Evolutionary conservation across 2,329 filamentous ascomycete genomes (phyloP).

Genomic region (Periglandula ipomoeae): DNA sequence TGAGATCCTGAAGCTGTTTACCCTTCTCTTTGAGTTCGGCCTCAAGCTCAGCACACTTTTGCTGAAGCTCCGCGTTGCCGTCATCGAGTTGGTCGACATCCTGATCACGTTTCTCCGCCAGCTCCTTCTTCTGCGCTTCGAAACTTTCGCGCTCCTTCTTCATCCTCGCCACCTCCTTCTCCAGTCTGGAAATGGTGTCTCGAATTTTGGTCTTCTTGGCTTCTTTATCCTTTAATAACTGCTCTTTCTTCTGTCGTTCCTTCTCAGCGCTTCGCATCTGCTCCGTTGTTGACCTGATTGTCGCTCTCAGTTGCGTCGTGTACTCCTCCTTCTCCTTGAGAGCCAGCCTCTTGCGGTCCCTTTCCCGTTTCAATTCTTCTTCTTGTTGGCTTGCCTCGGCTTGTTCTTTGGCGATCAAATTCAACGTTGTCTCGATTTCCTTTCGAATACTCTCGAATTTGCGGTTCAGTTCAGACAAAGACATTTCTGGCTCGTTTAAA

Average conservation of each 20-base stretch:
- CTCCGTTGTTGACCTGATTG: slow-evolving; percentile 71
- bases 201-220: slow-evolving; percentile 59
- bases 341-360: slow-evolving; percentile 66
- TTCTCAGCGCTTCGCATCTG: slow-evolving; percentile 74
- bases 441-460: slow-evolving; percentile 70
- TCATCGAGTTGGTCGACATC: slow-evolving; percentile 43
- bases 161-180: slow-evolving; percentile 53
- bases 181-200: slow-evolving; percentile 61
- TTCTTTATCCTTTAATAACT: slow-evolving; percentile 57
- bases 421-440: slow-evolving; percentile 73
- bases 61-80: slow-evolving; percentile 52
- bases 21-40: slow-evolving; percentile 58
- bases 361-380: slow-evolving; percentile 63
- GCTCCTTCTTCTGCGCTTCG: slow-evolving; percentile 40
- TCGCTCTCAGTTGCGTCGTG: slow-evolving; percentile 73
- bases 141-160: slow-evolving; percentile 44
- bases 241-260: slow-evolving; percentile 70
- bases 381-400: slow-evolving; percentile 58
- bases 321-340: slow-evolving; percentile 87
- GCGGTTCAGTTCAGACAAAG: slow-evolving; percentile 69
- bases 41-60: slow-evolving; percentile 57
- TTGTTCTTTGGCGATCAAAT: slow-evolving; percentile 61
- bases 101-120: slow-evolving; percentile 41
- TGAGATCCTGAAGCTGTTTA: slow-evolving; percentile 64
- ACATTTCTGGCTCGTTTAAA: slow-evolving; percentile 51